Conservation (phyloP, 345 rosid genomes). For the Eucalyptus brandiana region DNA sequence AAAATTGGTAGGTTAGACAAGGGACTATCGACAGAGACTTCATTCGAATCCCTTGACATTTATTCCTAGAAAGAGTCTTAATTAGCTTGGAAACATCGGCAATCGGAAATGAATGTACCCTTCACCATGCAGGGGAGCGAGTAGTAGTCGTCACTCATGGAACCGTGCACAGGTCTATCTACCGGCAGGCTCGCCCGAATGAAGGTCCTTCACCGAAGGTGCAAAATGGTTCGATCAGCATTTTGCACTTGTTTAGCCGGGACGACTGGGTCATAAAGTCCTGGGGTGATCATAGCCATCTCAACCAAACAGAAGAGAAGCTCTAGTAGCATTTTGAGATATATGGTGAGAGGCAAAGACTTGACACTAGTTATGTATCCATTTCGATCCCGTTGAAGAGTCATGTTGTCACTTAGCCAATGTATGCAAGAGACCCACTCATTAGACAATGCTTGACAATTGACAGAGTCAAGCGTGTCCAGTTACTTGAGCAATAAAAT, state of each 20-base stretch:
- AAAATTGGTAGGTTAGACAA: background rate
- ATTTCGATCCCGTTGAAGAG: background rate
- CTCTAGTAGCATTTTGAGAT: background rate
- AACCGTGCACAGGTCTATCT: conserved; percentile 51
- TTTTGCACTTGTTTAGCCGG: background rate
- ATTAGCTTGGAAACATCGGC: background rate
- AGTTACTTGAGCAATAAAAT: background rate
- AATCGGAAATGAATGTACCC: background rate
- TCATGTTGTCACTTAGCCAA: background rate
- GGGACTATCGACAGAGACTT: background rate
- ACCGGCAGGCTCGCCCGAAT: conserved; percentile 53
- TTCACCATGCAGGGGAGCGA: conserved; percentile 37
- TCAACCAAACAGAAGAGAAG: background rate
- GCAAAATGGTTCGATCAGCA: conserved; percentile 33
- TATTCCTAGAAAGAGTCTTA: background rate
- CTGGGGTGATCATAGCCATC: background rate
- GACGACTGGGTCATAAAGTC: background rate
- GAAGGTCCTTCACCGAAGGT: conserved; percentile 23
- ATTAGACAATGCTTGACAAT: background rate
- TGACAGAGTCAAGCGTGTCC: background rate
- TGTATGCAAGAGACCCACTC: background rate
- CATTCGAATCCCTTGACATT: background rate
- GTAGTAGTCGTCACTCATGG: conserved; percentile 67
- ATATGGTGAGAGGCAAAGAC: background rate
- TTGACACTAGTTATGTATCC: background rate